Evolutionary conservation across 352 stramenopile species (phyloP), one percentile per base, ranked within the genome.

Genomic region (Chrysophaeum taylorii): DNA sequence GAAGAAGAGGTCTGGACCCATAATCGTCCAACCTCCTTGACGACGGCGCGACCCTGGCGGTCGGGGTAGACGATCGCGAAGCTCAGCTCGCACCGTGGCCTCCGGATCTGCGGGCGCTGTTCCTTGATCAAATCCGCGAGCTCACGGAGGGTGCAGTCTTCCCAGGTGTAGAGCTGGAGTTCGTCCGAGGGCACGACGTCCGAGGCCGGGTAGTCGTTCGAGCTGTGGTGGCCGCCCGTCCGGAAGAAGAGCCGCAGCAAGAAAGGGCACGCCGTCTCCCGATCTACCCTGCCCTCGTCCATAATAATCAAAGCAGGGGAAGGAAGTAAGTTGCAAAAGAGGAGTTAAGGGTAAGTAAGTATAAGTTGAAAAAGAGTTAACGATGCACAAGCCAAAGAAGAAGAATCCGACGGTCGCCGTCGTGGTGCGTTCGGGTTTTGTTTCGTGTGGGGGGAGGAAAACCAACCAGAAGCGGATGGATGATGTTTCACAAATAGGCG

Each of bases 11-110:
- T 60, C 48, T 18, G n/a, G 18, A 25, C 18, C 48, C 48, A 60
- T 9, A 60, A 9, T 4, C 15, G 33, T 4, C 48, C 48, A 25
- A 60, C 48, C 48, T 60, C 48, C 48, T 60, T 60, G 18, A 60
- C 33, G 18, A 25, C 48, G 18, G 5, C 33, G 18, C 25, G 48
- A 21, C 48, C 48, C 5, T 23, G 18, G 9, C 25, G 18, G 25
- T 60, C 48, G 18, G 48, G 48, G 25, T 60, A 60, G 18, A 60
- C 48, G 25, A 60, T 31, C 9, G 48, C 48, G 48, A 60, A 60
- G 48, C 18, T 33, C 5, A 60, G 25, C 48, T 31, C 18, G 48
- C 48, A 60, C 48, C 48, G 48, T 25, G 48, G 48, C 48, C 48
- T 18, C 25, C 48, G 18, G 18, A 25, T 31, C 18, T 60, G 18